phyloP scores from a whole-genome alignment of 2,329 filamentous ascomycete species.

The Monosporascus ibericus region DNA sequence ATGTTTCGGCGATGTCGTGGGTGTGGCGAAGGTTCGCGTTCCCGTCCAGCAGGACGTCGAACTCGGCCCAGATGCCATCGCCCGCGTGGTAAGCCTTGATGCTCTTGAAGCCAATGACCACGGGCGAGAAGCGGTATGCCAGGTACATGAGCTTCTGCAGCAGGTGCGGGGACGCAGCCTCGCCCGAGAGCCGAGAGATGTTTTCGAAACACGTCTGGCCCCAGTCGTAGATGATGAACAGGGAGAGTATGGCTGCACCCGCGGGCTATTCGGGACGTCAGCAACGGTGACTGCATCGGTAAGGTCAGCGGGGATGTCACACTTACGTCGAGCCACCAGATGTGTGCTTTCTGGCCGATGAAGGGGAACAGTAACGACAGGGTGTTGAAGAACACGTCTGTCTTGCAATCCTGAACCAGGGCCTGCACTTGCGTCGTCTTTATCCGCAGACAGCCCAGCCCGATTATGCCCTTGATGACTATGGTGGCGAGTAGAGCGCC shows the following conservation, averaged over 20 bases:
- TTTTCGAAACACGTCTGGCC: constrained; percentile 55
- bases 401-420: constrained; percentile 57
- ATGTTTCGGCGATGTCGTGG: constrained; percentile 56
- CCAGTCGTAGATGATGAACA: constrained; percentile 68
- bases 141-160: constrained; percentile 54
- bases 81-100: constrained; percentile 55
- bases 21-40: constrained; percentile 43
- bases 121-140: constrained; percentile 48
- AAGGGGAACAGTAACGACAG: constrained; percentile 57
- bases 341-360: constrained; percentile 48
- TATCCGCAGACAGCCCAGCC: constrained; percentile 51
- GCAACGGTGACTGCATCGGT: not conserved
- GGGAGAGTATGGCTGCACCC: constrained; percentile 55
- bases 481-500: constrained; percentile 52
- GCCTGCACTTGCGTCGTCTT: constrained; percentile 61
- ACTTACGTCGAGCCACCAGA: constrained; percentile 62
- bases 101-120: constrained; percentile 48
- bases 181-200: constrained; percentile 52
- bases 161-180: constrained; percentile 44
- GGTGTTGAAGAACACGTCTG: constrained; percentile 59
- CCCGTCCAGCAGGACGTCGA: constrained; percentile 52
- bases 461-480: constrained; percentile 53
- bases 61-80: constrained; percentile 57
- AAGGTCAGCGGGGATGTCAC: not conserved
- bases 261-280: constrained; percentile 25